These are phyloP conservation scores for Rutstroemia sp. DNA, from an alignment of 2,329 filamentous ascomycete genomes.

Conservation along the genomic window DNA sequence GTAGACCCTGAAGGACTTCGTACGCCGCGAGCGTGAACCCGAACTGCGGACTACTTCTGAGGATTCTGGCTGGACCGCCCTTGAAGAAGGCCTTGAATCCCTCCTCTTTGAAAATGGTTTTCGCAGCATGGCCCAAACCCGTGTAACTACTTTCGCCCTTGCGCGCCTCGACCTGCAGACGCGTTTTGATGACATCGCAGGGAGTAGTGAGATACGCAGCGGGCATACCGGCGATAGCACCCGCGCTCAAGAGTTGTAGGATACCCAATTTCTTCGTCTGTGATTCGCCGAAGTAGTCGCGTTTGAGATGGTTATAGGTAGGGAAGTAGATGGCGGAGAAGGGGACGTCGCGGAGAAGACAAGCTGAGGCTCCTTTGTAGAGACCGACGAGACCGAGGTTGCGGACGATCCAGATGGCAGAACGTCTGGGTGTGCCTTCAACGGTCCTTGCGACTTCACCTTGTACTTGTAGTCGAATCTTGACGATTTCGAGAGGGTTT, in stretches of 20 bases:
- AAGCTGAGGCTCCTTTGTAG: slow-evolving; percentile 95
- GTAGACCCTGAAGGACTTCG: slow-evolving; percentile 73
- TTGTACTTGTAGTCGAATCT: slow-evolving; percentile 96
- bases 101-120: slow-evolving; percentile 80
- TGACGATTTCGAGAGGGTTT: slow-evolving; percentile 97
- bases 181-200: slow-evolving; percentile 98
- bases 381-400: slow-evolving; percentile 90
- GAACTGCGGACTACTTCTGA: slow-evolving; percentile 94
- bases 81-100: slow-evolving; percentile 98
- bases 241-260: slow-evolving; percentile 83
- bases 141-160: slow-evolving; percentile 90
- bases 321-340: slow-evolving; percentile 99
- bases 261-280: slow-evolving; percentile 82
- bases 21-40: slow-evolving; percentile 96
- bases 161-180: slow-evolving; percentile 91
- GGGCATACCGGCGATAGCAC: slow-evolving; percentile 89
- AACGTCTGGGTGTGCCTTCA: slow-evolving; percentile 75
- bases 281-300: slow-evolving; percentile 86
- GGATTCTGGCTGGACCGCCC: slow-evolving; percentile 88
- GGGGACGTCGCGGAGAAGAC: slow-evolving; percentile 88
- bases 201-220: slow-evolving; percentile 93
- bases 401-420: slow-evolving; percentile 94
- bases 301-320: slow-evolving; percentile 89
- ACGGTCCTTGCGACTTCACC: slow-evolving; percentile 88
- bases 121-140: slow-evolving; percentile 76